Evolutionary conservation across 805 yeast species (phyloP).

Genomic region (Kurtzmaniella cleridarum): DNA sequence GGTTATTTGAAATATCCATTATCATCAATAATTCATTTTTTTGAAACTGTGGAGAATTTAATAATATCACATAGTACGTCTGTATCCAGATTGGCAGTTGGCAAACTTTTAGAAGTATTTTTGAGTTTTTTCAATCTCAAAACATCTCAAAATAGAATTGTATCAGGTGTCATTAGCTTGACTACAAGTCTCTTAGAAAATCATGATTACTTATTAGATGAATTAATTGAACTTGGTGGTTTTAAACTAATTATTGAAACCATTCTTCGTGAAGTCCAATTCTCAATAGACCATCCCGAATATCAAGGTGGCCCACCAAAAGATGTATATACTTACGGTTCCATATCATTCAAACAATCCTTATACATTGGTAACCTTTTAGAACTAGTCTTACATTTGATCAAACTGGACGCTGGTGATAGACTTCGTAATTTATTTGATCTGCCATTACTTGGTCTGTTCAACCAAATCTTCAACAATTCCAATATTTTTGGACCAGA

Average conservation of each 20-base stretch:
- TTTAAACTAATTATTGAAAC: constrained; percentile 55
- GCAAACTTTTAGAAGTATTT: constrained; percentile 68
- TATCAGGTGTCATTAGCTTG: constrained; percentile 60
- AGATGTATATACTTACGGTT: constrained; percentile 44
- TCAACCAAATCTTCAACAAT: constrained; percentile 54
- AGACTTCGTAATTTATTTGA: constrained; percentile 81
- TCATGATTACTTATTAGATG: constrained; percentile 45
- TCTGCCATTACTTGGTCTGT: constrained; percentile 62
- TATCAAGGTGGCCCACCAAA: constrained; percentile 55
- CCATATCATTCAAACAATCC: constrained; percentile 56
- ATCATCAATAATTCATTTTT: constrained; percentile 48
- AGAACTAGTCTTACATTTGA: constrained; percentile 56
- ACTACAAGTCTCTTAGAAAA: constrained; percentile 40
- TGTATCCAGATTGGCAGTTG: constrained; percentile 55
- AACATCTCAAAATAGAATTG: constrained; percentile 47
- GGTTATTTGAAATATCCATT: constrained; percentile 29
- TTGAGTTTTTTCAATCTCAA: constrained; percentile 53
- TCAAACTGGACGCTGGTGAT: constrained; percentile 77
- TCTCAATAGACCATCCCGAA: constrained; percentile 55
- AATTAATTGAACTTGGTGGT: constrained; percentile 65
- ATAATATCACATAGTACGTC: constrained; percentile 48
- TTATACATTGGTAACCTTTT: constrained; percentile 45
- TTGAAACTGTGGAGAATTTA: constrained; percentile 58
- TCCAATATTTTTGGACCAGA: constrained; percentile 63
- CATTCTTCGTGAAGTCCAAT: constrained; percentile 58